Evolutionary conservation across 2,329 filamentous ascomycete genomes (phyloP).

Genomic region (Fusarium setosum): DNA sequence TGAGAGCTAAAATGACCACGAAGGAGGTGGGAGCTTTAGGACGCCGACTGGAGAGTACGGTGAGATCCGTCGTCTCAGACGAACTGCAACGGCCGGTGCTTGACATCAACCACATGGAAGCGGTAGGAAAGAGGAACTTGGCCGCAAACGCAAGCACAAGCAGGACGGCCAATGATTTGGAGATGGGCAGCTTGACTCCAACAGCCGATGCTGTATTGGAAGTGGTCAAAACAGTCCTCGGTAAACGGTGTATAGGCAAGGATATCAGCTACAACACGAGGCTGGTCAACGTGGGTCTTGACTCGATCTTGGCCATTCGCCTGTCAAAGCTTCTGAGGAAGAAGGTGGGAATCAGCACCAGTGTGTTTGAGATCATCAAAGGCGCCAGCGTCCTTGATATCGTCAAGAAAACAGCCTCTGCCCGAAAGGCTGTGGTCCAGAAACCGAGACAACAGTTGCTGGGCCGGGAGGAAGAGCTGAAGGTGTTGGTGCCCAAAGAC

Average conservation of each 20-base stretch:
- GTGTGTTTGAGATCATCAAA: constrained; percentile 26
- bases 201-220: neutral
- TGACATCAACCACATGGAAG: neutral
- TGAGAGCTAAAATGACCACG: constrained; percentile 1
- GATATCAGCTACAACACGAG: constrained; percentile 7
- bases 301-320: constrained; percentile 24
- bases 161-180: neutral
- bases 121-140: neutral
- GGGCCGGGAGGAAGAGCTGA: neutral
- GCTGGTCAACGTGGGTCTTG: constrained; percentile 14
- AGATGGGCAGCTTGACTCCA: neutral
- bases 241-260: neutral
- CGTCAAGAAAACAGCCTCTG: neutral
- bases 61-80: neutral
- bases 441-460: neutral
- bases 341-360: neutral
- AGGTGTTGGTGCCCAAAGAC: neutral
- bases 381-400: constrained; percentile 7
- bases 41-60: neutral
- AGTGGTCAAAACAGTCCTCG: constrained; percentile 5
- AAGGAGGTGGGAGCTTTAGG: neutral
- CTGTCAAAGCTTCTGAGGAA: constrained; percentile 24
- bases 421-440: neutral
- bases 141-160: neutral
- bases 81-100: neutral